Base-by-base conservation (phyloP, 2,329 filamentous ascomycete species). In the Nothophaeocryptopus gaeumannii region DNA sequence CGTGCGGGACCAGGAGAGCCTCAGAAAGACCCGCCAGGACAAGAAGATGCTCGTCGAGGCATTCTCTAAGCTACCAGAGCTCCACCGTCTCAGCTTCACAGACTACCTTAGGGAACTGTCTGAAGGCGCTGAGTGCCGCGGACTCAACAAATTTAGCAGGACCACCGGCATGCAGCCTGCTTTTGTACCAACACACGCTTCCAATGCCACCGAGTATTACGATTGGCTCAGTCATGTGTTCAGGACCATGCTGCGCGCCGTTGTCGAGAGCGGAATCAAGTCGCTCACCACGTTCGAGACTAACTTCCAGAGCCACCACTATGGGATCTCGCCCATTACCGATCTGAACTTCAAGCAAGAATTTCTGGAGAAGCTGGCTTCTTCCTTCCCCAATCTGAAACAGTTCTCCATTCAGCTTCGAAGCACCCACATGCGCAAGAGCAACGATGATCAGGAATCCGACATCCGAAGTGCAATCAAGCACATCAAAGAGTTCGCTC, bases 1-100 rank as follows among this genome's bases (percentile, higher is more conserved):
- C 53, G 41, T 58, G 14, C 20, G 46, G 7, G 63, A 65, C 43
- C 63, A 66, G 40, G 31, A 52, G 14, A 34, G 54, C 2, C 57
- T 66, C 31, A 47, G 50, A 16, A 13, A 56, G 15, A 52, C 35
- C 8, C 53, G 53, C 13, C 37, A 46, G 3, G 61, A 61, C 48
- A 52, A 45, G 16, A 20, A 48, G 12, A 49, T 59, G 20, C 53
- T 66, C 15, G 51, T 48, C 7, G 53, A 59, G n/a, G 60, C 62
- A 2, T 60, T 66, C 49, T 42, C 39, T 10, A 42, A 51, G 10
- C 56, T 66, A 2, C 51, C 54, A 5, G 39, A 42, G 3, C 42
- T 65, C 10, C 34, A 36, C 9, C 16, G 26, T 29, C 43, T 59
- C 15, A 51, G 39, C 5, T 15, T 51, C 8, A 45, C 61, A 33